Conservation (phyloP, 2,329 filamentous ascomycete species). For the Juglanconis oblonga region DNA sequence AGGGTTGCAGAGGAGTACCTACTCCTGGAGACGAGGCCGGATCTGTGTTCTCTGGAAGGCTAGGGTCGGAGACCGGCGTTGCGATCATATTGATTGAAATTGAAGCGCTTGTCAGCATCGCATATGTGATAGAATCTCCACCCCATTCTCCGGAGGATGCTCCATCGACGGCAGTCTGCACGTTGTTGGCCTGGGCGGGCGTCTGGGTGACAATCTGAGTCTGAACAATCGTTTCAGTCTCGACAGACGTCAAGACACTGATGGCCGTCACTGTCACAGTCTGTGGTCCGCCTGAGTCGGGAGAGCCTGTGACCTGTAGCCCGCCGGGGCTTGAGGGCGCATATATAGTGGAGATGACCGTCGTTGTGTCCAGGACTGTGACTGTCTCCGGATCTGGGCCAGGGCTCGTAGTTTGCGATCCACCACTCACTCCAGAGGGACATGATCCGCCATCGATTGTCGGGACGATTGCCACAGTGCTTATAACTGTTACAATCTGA, state of each 20-base stretch:
- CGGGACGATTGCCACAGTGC: too few relatives aligned
- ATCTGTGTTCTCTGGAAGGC: background rate
- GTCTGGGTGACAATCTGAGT: background rate
- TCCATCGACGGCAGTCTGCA: background rate
- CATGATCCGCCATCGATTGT: too few relatives aligned
- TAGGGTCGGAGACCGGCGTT: background rate
- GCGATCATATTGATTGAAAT: background rate
- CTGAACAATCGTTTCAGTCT: background rate
- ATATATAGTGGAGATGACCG: conserved; percentile 5
- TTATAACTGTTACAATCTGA: background rate
- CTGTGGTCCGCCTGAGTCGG: background rate
- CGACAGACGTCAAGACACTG: background rate
- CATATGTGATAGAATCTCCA: background rate
- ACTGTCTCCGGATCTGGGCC: background rate
- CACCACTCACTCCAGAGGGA: too few relatives aligned
- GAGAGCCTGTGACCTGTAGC: background rate
- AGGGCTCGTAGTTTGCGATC: background rate
- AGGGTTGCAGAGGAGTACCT: background rate
- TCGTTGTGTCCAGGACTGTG: background rate
- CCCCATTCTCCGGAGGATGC: background rate
- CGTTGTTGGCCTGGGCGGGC: background rate
- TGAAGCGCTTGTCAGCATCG: background rate
- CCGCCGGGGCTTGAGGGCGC: background rate
- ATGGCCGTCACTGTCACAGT: background rate
- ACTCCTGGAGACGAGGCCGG: background rate